Evolutionary conservation across 179 eudicot genomes (phyloP).

Genomic region (Gypsophila paniculata): DNA sequence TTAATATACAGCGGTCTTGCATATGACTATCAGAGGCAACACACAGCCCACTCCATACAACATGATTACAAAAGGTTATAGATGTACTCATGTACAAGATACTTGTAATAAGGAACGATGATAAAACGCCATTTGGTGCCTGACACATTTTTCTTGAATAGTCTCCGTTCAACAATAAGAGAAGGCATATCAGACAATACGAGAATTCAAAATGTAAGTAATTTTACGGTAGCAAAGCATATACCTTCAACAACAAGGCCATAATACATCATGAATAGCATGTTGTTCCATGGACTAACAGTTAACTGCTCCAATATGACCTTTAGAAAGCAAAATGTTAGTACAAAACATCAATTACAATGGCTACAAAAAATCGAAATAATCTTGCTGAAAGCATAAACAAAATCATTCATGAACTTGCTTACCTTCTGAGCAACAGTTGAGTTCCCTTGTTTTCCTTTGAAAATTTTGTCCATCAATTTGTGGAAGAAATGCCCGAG

Average conservation of each 20-base stretch:
- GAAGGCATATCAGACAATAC: background rate
- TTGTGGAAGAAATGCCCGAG: slow-evolving; percentile 58
- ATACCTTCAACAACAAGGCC: slow-evolving; percentile 64
- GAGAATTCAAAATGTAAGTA: background rate
- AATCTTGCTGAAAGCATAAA: background rate
- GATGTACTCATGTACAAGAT: too few relatives aligned
- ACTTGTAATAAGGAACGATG: too few relatives aligned
- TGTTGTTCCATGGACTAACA: slow-evolving; percentile 54
- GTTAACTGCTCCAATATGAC: slow-evolving; percentile 58
- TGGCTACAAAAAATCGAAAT: background rate
- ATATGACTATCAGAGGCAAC: too few relatives aligned
- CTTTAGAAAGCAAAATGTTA: slow-evolving; percentile 20
- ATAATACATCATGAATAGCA: slow-evolving; percentile 55
- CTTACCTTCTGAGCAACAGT: slow-evolving; percentile 53
- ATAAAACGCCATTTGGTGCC: background rate
- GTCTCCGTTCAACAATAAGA: background rate
- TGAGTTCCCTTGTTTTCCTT: slow-evolving; percentile 43
- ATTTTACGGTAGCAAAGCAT: slow-evolving; percentile 5
- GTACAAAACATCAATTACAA: background rate
- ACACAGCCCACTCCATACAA: too few relatives aligned
- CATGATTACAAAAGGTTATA: too few relatives aligned
- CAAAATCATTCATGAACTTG: too few relatives aligned
- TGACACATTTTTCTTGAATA: background rate
- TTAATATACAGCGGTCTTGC: too few relatives aligned
- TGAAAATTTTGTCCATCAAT: slow-evolving; percentile 46